Evolutionary conservation across 2,329 filamentous ascomycete genomes (phyloP), one percentile per base, ranked within the genome.

Genomic region (Cladosporium halotolerans): DNA sequence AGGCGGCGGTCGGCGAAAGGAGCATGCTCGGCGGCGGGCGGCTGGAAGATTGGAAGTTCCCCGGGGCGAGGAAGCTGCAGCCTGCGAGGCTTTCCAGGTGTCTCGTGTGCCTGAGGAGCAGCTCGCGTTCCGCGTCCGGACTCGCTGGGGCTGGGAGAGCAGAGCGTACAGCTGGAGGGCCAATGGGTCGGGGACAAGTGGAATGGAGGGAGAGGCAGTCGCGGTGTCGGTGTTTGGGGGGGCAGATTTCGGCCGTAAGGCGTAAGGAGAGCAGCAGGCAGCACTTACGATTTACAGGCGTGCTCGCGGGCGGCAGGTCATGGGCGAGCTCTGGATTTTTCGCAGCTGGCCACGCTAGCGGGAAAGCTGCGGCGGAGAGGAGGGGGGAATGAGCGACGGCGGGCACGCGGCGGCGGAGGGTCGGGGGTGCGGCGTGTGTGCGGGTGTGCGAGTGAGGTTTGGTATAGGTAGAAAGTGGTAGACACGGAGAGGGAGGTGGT

Each of bases 221-320:
- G 32, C 42, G 31, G 38, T 19, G 32, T 28, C 42, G 39, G 38
- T 19, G 32, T 28, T 9, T 28, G 39, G 36, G 9, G 38, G 46
- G 14, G 28, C 34, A 19, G 9, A 32, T 36, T 23, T 49, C 38
- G 45, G 45, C 45, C 45, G 45, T 47, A 47, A 47, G 45, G 34
- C 16, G 16, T 18, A 18, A 18, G 2, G 16, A 18, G 16, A 18
- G 23, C 5, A 28, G 23, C 23, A 28, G 23, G 23, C 23, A 28
- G 23, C 23, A 28, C 23, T 28, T 28, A 28, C 23, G 34, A n/a
- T 5, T 36, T 11, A 14, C 11, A 39, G 36, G 36, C 8, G 13
- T 39, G 36, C 36, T 39, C 36, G 36, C 36, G 36, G 36, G 16
- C 13, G 13, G n/a, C 36, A 39, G 36, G 36, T 14, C 36, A 39